These are phyloP conservation scores for Ascochyta viciae-villosae DNA, from an alignment of 2,329 filamentous ascomycete species.

Conservation along the genomic window DNA sequence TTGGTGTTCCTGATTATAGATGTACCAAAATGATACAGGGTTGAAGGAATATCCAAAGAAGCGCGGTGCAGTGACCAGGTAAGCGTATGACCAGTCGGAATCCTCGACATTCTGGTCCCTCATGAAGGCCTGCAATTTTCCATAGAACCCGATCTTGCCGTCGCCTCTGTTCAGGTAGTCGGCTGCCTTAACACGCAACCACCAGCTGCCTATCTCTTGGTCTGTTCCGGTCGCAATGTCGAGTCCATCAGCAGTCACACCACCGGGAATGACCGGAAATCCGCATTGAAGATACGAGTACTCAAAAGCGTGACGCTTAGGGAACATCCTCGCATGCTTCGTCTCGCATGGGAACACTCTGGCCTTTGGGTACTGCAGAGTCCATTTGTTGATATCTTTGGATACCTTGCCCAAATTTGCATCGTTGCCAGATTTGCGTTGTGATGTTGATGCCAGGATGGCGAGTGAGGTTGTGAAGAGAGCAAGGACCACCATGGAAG, in stretches of 20 bases:
- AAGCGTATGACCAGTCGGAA: constrained; percentile 69
- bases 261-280: constrained; percentile 69
- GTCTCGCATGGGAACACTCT: constrained; percentile 70
- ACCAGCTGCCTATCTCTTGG: constrained; percentile 49
- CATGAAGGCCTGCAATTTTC: constrained; percentile 69
- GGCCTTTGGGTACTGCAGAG: constrained; percentile 29
- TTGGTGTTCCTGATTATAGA: constrained; percentile 66
- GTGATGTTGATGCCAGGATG: constrained; percentile 10
- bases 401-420: background rate
- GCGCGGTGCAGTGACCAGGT: constrained; percentile 73
- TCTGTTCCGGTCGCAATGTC: constrained; percentile 33
- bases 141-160: constrained; percentile 62
- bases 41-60: constrained; percentile 77
- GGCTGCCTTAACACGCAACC: constrained; percentile 66
- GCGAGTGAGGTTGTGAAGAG: constrained; percentile 22
- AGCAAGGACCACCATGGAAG: constrained; percentile 9
- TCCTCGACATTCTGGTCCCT: constrained; percentile 64
- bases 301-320: constrained; percentile 70
- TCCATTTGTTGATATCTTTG: constrained; percentile 17
- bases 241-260: constrained; percentile 39
- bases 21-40: constrained; percentile 80
- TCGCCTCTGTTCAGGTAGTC: constrained; percentile 68
- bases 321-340: constrained; percentile 71
- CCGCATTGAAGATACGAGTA: constrained; percentile 76
- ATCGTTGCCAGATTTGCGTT: background rate